Evolutionary conservation across 768 basidiomycete genomes (phyloP), one percentile per base, ranked within the genome.

Genomic region (Panaeolus papilionaceus): DNA sequence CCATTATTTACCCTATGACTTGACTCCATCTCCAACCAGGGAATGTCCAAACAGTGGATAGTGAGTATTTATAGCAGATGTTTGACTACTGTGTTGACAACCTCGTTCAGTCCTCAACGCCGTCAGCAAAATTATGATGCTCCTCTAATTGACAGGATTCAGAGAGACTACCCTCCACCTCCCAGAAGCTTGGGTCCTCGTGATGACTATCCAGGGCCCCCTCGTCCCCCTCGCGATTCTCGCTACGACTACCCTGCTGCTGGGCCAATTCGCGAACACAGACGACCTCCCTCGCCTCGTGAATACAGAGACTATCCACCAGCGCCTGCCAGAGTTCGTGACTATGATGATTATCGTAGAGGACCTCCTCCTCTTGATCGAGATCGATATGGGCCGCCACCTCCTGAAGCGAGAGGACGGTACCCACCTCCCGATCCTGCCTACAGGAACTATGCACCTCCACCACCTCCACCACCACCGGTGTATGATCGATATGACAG

Each of bases 291-390:
- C 14, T 87, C 92, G 63, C 85, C 90, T 16, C 83, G 91, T 70
- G 92, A 92, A 11, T 88, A 86, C 72, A 83, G 90, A 44, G 92
- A 92, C 67, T 89, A 90, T 77, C 82, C 84, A 68, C 79, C 84
- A 47, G 78, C 83, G 68, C 78, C 81, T 70, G 79, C 81, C 72
- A 85, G 89, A 61, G 87, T 81, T 71, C 86, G 89, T 67, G 91
- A 94, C 61, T 84, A 87, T 71, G 91, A 94, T 71, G 93, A 94
- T 62, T 89, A 88, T 70, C 84, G 89, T 72, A 81, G 83, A 65
- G 84, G 83, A 39, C 81, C 78, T 38, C 79, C 81, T 18, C 67
- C 81, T 72, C 65, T 73, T 70, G 84, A 85, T 16, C 79, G 85
- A 49, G 85, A 86, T 33, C 84, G 90, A 58, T 90, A 85, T 66